These are phyloP conservation scores for Apocynum venetum DNA, from an alignment of 257 asterid genomes.

Conservation along the genomic window DNA sequence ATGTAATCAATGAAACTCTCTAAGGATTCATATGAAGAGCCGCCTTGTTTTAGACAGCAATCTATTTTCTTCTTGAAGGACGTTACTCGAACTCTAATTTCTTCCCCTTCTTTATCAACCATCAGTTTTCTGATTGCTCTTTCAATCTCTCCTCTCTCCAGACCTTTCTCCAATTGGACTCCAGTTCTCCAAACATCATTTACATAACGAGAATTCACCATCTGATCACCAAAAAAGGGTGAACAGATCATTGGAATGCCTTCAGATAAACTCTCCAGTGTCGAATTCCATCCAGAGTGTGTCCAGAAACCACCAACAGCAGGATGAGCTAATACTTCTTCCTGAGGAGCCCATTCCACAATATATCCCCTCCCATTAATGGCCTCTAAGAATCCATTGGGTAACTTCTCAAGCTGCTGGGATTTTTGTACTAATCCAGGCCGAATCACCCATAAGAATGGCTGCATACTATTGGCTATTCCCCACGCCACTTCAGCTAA, in stretches of 20 bases:
- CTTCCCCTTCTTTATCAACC: background rate
- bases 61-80: background rate
- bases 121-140: background rate
- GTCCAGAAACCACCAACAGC: slow-evolving; percentile 34
- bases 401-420: background rate
- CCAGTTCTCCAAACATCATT: slow-evolving; percentile 39
- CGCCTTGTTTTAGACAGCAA: background rate
- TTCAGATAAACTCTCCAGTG: slow-evolving; percentile 31
- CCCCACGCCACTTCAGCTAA: slow-evolving; percentile 23
- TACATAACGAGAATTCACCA: slow-evolving; percentile 39
- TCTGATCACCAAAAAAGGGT: slow-evolving; percentile 42
- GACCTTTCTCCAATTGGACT: slow-evolving; percentile 24
- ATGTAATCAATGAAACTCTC: background rate
- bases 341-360: slow-evolving; percentile 24
- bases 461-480: slow-evolving; percentile 24
- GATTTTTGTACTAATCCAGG: slow-evolving; percentile 28
- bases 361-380: slow-evolving; percentile 13
- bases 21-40: background rate
- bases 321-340: slow-evolving; percentile 33
- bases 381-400: slow-evolving; percentile 6
- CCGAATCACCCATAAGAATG: slow-evolving; percentile 50
- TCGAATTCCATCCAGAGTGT: slow-evolving; percentile 21
- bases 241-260: slow-evolving; percentile 47
- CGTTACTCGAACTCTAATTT: background rate
- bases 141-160: background rate